Percentiles rank a stretch among this genome's conserved stretches.
These are phyloP conservation scores for Yamadazyma conglobata DNA, from an alignment of 1,139 yeast genomes.

Conservation along the genomic window DNA sequence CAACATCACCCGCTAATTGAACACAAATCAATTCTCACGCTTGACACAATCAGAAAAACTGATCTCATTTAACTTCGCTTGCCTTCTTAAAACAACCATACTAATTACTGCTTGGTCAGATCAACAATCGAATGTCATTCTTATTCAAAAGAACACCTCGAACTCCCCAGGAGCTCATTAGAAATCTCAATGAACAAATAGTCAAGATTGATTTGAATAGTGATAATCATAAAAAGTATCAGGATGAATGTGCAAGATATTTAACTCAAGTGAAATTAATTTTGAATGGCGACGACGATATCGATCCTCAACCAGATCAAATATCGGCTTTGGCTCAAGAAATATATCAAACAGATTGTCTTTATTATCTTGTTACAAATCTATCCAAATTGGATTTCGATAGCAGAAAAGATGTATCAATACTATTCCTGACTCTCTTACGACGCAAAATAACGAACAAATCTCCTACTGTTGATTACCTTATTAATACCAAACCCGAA, in stretches of 20 bases:
- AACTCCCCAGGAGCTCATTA: constrained; percentile 80
- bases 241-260: constrained; percentile 74
- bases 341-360: constrained; percentile 66
- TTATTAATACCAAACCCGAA: constrained; percentile 58
- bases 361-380: constrained; percentile 56
- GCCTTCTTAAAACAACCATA: no score
- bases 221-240: constrained; percentile 58
- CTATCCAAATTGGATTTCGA: constrained; percentile 77
- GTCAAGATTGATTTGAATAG: constrained; percentile 54
- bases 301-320: constrained; percentile 71
- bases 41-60: no score
- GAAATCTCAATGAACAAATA: constrained; percentile 71
- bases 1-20: no score
- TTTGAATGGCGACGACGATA: constrained; percentile 71
- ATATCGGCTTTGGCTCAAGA: constrained; percentile 73
- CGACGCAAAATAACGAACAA: constrained; percentile 76
- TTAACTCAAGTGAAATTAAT: constrained; percentile 65
- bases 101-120: no score
- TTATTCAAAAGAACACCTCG: constrained; percentile 90
- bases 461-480: constrained; percentile 84
- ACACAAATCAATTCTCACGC: no score
- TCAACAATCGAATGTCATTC: no score
- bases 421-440: constrained; percentile 69
- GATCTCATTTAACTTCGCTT: no score
- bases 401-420: constrained; percentile 77